These are phyloP conservation scores for Protoeuglena noctilucae DNA, from an alignment of 139 green algal genomes.

Conservation along the genomic window DNA sequence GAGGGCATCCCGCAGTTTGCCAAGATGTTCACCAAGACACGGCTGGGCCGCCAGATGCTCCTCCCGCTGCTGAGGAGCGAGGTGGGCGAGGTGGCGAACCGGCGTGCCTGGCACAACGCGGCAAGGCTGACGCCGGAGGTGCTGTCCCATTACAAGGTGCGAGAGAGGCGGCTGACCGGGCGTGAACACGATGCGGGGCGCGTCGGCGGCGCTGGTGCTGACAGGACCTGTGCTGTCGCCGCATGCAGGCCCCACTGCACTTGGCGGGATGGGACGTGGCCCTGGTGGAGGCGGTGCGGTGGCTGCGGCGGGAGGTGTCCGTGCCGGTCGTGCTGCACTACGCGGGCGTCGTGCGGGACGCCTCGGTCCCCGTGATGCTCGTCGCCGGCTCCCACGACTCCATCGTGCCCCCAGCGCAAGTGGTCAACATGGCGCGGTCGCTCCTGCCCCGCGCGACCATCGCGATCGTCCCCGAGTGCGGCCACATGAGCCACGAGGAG, in stretches of 20 bases:
- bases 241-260: conserved; percentile 33
- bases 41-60: conserved; percentile 46
- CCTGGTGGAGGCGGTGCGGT: conserved; percentile 27
- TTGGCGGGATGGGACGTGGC: conserved; percentile 45
- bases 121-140: conserved; percentile 15
- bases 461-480: conserved; percentile 30
- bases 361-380: conserved; percentile 23
- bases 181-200: too few species aligned
- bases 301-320: neutral
- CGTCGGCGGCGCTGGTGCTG: too few species aligned
- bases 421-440: neutral
- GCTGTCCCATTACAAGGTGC: conserved; percentile 54
- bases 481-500: conserved; percentile 61
- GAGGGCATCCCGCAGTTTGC: conserved; percentile 1
- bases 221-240: too few species aligned
- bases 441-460: neutral
- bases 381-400: conserved; percentile 20
- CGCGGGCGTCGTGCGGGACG: conserved; percentile 6
- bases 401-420: neutral
- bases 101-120: conserved; percentile 41
- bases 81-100: conserved; percentile 42
- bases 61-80: conserved; percentile 48
- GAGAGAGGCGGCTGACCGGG: too few species aligned
- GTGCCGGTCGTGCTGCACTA: conserved; percentile 13
- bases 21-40: conserved; percentile 4